Conservation (phyloP, 495 filamentous ascomycete genomes). For the Ascodesmis nigricans region DNA sequence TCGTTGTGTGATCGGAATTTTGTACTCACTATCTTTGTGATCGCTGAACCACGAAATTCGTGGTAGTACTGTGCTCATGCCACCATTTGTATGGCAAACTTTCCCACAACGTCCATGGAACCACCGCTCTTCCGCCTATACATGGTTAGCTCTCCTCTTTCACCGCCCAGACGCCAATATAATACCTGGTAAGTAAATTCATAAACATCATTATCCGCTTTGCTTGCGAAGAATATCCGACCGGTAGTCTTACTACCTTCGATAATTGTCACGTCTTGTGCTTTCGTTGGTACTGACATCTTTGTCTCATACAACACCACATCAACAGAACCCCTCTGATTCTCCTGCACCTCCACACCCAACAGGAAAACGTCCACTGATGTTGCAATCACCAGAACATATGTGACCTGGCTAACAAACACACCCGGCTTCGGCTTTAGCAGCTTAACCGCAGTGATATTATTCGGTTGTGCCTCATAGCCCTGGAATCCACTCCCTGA, state of each 20-base stretch:
- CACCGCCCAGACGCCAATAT: no score
- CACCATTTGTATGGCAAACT: constrained; percentile 64
- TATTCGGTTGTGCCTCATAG: constrained; percentile 69
- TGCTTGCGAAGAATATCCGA: constrained; percentile 79
- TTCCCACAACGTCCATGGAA: constrained; percentile 63
- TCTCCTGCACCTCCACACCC: constrained; percentile 42
- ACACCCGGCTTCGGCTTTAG: constrained; percentile 49
- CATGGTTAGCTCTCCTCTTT: no score
- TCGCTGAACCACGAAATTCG: no score
- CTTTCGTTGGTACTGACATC: constrained; percentile 51
- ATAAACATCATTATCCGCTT: constrained; percentile 59
- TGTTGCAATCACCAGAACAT: constrained; percentile 75
- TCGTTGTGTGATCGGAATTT: constrained; percentile 3
- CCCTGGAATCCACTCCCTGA: constrained; percentile 28
- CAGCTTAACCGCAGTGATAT: constrained; percentile 65
- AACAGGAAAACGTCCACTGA: constrained; percentile 61
- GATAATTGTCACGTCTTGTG: constrained; percentile 50
- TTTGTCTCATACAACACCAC: constrained; percentile 64
- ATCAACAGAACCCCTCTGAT: constrained; percentile 38
- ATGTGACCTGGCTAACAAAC: constrained; percentile 62
- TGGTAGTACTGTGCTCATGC: no score
- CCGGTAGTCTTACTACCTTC: constrained; percentile 53
- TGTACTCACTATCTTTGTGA: constrained; percentile 17
- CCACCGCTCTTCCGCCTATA: constrained; percentile 59
- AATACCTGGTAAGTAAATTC: constrained; percentile 78